Conservation (phyloP, 2,329 filamentous ascomycete species). For the Calonectria pseudoreteaudii region DNA sequence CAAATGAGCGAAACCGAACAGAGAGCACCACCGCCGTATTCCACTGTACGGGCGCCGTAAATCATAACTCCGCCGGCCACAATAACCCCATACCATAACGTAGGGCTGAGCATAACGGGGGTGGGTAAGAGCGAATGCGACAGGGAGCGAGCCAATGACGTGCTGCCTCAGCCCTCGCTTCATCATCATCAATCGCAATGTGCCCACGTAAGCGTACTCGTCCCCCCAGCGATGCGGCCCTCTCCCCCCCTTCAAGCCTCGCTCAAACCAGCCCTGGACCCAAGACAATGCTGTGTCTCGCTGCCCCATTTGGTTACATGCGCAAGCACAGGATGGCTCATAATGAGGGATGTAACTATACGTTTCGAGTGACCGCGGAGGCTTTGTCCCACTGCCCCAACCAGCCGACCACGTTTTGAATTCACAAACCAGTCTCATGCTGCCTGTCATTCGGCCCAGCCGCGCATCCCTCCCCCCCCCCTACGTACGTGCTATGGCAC, state of each 20-base stretch:
- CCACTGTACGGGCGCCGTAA: neutral
- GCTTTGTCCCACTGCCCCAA: constrained; percentile 11
- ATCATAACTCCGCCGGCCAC: neutral
- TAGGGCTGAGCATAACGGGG: constrained; percentile 23
- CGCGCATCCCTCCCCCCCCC: constrained; percentile 10
- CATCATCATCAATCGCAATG: neutral
- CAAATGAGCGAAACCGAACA: constrained; percentile 1
- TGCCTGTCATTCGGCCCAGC: neutral
- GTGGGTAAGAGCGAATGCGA: constrained; percentile 16
- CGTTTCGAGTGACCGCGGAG: constrained; percentile 12
- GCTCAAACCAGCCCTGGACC: neutral
- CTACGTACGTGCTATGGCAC: neutral
- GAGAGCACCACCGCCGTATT: neutral
- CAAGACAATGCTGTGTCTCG: neutral
- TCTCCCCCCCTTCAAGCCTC: neutral
- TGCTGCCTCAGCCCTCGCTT: neutral
- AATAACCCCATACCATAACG: constrained; percentile 1
- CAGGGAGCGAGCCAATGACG: constrained; percentile 22
- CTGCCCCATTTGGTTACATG: neutral
- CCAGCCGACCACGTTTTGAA: neutral
- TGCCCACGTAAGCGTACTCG: constrained; percentile 14
- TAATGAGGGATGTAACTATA: constrained; percentile 1
- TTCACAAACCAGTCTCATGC: constrained; percentile 6
- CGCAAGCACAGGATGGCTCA: neutral
- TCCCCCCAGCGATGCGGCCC: neutral